Conservation (phyloP, 2,329 filamentous ascomycete genomes). For the Alternaria brassicicola region DNA sequence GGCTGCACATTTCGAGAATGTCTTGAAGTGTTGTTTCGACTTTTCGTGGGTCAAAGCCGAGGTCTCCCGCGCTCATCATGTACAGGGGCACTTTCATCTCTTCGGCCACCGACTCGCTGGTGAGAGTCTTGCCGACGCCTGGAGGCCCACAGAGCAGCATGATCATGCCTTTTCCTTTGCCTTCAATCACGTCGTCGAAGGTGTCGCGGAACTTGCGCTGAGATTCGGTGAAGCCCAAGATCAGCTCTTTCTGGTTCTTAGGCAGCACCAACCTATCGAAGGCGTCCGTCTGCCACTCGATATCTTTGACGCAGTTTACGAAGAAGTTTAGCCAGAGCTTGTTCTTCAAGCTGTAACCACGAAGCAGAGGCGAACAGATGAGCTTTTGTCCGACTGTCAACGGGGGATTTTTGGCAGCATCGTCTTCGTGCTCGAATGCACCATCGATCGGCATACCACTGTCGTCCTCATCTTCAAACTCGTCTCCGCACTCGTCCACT, state of each 20-base stretch:
- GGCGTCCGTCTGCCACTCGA: slow-evolving; percentile 52
- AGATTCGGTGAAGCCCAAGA: slow-evolving; percentile 71
- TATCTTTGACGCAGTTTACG: slow-evolving; percentile 52
- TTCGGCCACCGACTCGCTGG: slow-evolving; percentile 28
- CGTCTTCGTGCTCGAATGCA: slow-evolving; percentile 24
- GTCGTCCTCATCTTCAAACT: slow-evolving; percentile 10
- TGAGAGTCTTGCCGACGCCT: slow-evolving; percentile 37
- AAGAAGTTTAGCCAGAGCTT: slow-evolving; percentile 39
- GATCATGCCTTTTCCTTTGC: slow-evolving; percentile 44
- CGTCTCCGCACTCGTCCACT: slow-evolving; percentile 1
- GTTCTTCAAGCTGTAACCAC: slow-evolving; percentile 33
- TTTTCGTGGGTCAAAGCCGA: slow-evolving; percentile 60
- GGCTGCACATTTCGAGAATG: slow-evolving; percentile 80
- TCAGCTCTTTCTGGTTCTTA: slow-evolving; percentile 33
- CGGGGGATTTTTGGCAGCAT: slow-evolving; percentile 17
- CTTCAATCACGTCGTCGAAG: slow-evolving; percentile 56
- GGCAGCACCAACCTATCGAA: slow-evolving; percentile 51
- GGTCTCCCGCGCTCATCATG: slow-evolving; percentile 78
- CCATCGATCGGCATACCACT: slow-evolving; percentile 24
- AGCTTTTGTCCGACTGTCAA: slow-evolving; percentile 37
- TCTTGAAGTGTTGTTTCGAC: slow-evolving; percentile 78
- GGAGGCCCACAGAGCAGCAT: slow-evolving; percentile 35
- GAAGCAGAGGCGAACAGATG: slow-evolving; percentile 54
- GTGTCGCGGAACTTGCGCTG: slow-evolving; percentile 58
- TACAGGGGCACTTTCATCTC: slow-evolving; percentile 55